These are phyloP conservation scores for Gymnopilus dilepis DNA, from an alignment of 768 basidiomycete genomes.

Conservation along the genomic window DNA sequence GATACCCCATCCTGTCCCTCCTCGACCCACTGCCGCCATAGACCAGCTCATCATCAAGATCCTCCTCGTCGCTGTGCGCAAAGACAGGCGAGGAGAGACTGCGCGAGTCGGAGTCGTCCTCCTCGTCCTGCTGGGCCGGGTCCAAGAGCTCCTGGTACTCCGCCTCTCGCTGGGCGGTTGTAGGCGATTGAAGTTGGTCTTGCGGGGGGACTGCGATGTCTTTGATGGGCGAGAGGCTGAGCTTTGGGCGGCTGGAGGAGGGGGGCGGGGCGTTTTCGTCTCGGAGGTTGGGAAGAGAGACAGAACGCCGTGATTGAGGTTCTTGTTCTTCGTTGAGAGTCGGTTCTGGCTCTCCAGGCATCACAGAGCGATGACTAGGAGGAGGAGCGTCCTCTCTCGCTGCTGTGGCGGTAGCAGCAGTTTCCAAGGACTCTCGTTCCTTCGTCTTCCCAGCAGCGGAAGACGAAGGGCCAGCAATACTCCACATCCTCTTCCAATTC, in stretches of 20 bases:
- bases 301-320: neutral
- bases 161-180: neutral
- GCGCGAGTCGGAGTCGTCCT: conserved; percentile 25
- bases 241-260: neutral
- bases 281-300: neutral
- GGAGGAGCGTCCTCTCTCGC: neutral
- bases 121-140: neutral
- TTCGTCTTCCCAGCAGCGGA: conserved; percentile 14
- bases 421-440: neutral
- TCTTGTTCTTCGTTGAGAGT: neutral
- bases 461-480: neutral
- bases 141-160: neutral
- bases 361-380: neutral
- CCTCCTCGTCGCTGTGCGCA: conserved; percentile 36
- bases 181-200: neutral
- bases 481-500: conserved; percentile 24
- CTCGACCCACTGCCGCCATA: conserved; percentile 7
- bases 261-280: neutral
- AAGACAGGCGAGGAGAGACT: conserved; percentile 48
- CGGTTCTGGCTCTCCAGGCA: neutral
- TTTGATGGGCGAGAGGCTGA: conserved; percentile 11
- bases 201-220: neutral
- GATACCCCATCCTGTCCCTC: conserved; percentile 29
- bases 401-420: neutral
- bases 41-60: conserved; percentile 16